Evolutionary conservation across 371 early-diverging fungal genomes (phyloP).

Genomic region (Rhizopus arrhizus): DNA sequence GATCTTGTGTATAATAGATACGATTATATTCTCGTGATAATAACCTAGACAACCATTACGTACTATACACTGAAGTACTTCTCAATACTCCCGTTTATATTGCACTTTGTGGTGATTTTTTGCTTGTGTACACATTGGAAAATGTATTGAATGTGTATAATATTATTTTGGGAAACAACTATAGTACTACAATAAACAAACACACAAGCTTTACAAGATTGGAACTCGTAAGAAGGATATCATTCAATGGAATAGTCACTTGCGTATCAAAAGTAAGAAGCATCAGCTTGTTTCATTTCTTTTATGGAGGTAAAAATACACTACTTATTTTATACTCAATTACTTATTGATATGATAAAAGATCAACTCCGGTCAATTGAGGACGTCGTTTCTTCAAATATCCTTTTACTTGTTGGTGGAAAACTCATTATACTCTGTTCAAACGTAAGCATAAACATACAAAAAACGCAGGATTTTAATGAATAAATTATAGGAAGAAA

Average conservation of each 20-base stretch:
- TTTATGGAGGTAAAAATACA: conserved; percentile 34
- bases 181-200: not conserved
- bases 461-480: too few relatives aligned
- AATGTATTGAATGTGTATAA: conserved; percentile 62
- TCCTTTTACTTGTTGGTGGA: conserved; percentile 55
- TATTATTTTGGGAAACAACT: conserved; percentile 15
- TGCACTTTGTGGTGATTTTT: conserved; percentile 55
- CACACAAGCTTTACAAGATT: conserved; percentile 30
- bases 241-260: conserved; percentile 67
- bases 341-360: conserved; percentile 2
- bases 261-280: conserved; percentile 57
- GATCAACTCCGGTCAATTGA: conserved; percentile 41
- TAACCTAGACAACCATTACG: conserved; percentile 68
- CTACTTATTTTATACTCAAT: too few relatives aligned
- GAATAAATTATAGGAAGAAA: conserved; percentile 24
- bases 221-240: conserved; percentile 65
- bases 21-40: conserved; percentile 77
- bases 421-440: conserved; percentile 51
- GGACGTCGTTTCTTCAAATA: conserved; percentile 45
- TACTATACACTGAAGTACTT: conserved; percentile 58
- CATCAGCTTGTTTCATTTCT: conserved; percentile 53
- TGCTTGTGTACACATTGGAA: conserved; percentile 72
- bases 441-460: conserved; percentile 23
- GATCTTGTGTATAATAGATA: conserved; percentile 47
- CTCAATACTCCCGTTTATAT: conserved; percentile 55